These are phyloP conservation scores for Calonectria honghensis DNA, from an alignment of 2,329 filamentous ascomycete species.

Conservation along the genomic window DNA sequence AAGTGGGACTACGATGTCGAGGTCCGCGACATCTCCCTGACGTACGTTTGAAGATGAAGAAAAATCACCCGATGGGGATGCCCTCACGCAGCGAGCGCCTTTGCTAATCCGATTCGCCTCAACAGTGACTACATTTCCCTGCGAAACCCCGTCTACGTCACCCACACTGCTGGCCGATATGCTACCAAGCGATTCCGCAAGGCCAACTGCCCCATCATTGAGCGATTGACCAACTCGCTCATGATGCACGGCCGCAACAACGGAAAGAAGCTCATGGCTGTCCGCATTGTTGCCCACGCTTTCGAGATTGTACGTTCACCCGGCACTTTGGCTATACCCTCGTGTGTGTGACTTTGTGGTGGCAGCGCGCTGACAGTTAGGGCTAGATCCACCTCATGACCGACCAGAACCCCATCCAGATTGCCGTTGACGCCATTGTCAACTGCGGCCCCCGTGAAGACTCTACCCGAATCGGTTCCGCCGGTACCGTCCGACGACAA, in stretches of 20 bases:
- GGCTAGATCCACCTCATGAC: constrained; percentile 99
- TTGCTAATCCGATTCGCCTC: constrained; percentile 59
- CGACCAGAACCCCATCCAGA: constrained; percentile 99
- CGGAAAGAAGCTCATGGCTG: constrained; percentile 99
- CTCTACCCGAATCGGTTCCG: constrained; percentile 99
- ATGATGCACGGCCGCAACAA: constrained; percentile 99
- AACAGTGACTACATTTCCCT: constrained; percentile 99
- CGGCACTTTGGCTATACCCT: not conserved
- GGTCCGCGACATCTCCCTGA: constrained; percentile 99
- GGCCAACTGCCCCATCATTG: constrained; percentile 99
- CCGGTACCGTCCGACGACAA: constrained; percentile 99
- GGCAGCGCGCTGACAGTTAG: constrained; percentile 55
- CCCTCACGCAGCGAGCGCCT: constrained; percentile 43
- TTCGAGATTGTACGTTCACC: constrained; percentile 95
- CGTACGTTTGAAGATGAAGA: constrained; percentile 76
- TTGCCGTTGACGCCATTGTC: constrained; percentile 99
- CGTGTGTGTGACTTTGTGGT: constrained; percentile 25
- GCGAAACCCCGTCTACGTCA: constrained; percentile 98
- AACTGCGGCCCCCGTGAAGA: constrained; percentile 99
- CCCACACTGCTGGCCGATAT: constrained; percentile 99
- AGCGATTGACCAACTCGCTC: constrained; percentile 99
- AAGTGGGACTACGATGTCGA: constrained; percentile 99
- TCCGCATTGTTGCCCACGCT: constrained; percentile 98
- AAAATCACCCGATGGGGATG: constrained; percentile 34
- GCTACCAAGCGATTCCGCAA: constrained; percentile 99